phyloP scores from a whole-genome alignment of 2,329 filamentous ascomycete genomes.

The Stemphylium lycopersici region DNA sequence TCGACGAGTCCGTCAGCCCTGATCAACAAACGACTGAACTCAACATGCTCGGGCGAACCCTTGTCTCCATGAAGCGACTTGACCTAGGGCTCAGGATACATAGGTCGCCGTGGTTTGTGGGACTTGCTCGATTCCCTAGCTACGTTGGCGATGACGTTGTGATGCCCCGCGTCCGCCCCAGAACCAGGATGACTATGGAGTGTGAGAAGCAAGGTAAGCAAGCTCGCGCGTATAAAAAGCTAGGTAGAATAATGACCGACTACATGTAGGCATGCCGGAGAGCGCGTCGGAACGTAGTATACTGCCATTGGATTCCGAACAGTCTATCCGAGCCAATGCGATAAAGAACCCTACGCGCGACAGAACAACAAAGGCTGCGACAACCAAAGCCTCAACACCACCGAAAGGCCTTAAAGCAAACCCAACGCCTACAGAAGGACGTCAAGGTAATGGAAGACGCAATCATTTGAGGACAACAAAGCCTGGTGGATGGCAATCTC shows the following conservation, averaged over 20 bases:
- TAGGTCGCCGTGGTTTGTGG: neutral
- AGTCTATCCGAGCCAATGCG: neutral
- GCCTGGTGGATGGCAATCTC: neutral
- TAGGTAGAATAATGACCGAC: neutral
- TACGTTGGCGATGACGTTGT: neutral
- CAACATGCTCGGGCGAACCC: neutral
- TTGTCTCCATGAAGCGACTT: neutral
- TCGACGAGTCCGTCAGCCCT: conserved; percentile 7
- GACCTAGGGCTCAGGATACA: neutral
- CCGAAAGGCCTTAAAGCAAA: neutral
- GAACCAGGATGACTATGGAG: neutral
- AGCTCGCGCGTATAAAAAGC: neutral
- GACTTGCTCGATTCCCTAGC: neutral
- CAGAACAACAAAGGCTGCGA: neutral
- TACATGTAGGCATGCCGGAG: neutral
- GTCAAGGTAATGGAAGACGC: neutral
- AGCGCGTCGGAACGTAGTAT: neutral
- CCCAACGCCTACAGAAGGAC: neutral
- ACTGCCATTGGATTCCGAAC: neutral
- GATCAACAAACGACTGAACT: neutral
- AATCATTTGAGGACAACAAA: neutral
- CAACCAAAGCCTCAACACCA: neutral
- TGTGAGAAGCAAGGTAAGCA: neutral
- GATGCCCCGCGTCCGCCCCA: neutral
- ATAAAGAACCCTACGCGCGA: neutral